Base-by-base conservation (phyloP, 2,329 filamentous ascomycete genomes). In the Diaporthe vaccinii region DNA sequence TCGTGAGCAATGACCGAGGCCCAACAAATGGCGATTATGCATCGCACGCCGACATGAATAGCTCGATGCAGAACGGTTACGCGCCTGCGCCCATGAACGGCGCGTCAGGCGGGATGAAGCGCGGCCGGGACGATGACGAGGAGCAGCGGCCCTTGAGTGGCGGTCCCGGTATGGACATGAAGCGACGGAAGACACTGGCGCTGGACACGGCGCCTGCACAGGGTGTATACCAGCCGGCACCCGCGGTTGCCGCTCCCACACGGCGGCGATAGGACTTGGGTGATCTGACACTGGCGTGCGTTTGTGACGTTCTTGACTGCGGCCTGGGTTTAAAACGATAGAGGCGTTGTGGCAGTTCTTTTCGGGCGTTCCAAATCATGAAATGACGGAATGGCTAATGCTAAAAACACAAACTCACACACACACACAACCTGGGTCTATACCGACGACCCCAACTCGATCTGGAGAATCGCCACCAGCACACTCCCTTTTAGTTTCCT, bases 1-100 rank as follows among this genome's bases (percentile, higher is more conserved):
- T 97, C 77, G 95, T 98, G 86, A 96, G 93, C 82, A 95, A 94
- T 82, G 93, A 95, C 76, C 91, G 94, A 36, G 91, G 87, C 41
- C 84, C 91, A 15, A 86, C 90, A 25, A 95, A 94, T 78, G 93
- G 93, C n/a, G 89, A 88, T 41, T 97, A 97, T 82, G 89, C 91
- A 46, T 89, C 91, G 22, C 89, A 93, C 34, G 85, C 89, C 7
- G 92, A 94, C 79, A 87, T 92, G 83, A 83, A 84, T 55, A 84
- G 83, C 76, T 83, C 87, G 25, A 86, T 92, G 83, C 85, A 89
- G 70, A 92, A 91, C 79, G 90, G 90, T 14, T 95, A 96, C 78
- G 87, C 91, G 22, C 85, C 90, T 72, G 86, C 91, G 14, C 83
- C 91, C 31, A 87, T 94, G 84, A 96, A 95, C 79, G 93, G 93